Base-by-base conservation (phyloP, 108 stramenopile genomes). In the Nitzschia palea region DNA sequence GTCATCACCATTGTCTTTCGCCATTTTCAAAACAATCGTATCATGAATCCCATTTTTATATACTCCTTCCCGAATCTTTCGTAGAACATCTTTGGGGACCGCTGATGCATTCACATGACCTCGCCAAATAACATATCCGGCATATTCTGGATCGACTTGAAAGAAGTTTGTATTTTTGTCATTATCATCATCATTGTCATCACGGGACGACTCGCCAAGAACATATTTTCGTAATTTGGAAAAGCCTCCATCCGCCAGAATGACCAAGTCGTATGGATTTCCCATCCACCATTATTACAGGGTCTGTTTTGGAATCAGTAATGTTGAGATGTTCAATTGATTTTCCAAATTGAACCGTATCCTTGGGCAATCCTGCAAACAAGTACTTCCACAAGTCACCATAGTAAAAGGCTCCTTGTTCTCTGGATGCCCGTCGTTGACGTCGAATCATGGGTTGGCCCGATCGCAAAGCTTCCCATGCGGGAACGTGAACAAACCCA, bases 11-110 rank as follows among this genome's bases (percentile, higher is more conserved):
- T 34, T 65, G 29, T 65, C 65, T 20, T 65, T 65, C 30, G 65
- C 65, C 65, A 53, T 51, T 52, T 53, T 51, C 32, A 65, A 35
- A n/a, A 65, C 48, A 34, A 65, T 65, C 4, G 65, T 65, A 53
- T 65, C 65, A 45, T 52, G 53, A 34, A 65, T 65, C 12, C 65
- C 65, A 65, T 65, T 65, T 22, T 65, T 65, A 29, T 65, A 65
- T 9, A 65, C 65, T 30, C 65, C 65, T 52, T 65, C 65, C 20
- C 22, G 36, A 18, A 40, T 36, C 14, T 53, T 31, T 31, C 32
- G 27, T 9, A 51, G 22, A 3, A 65, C 32, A 9, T 65, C 9
- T 18, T 20, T 36, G 3, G 65, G 50, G 2, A 65, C 17, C 14
- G 6, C 22, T 9, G 65, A 65, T 23, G 27, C 51, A 4, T 50